Percentiles rank a stretch among this genome's conserved stretches.
Conservation (phyloP, 2,329 filamentous ascomycete species). For the Alternaria brassicae region DNA sequence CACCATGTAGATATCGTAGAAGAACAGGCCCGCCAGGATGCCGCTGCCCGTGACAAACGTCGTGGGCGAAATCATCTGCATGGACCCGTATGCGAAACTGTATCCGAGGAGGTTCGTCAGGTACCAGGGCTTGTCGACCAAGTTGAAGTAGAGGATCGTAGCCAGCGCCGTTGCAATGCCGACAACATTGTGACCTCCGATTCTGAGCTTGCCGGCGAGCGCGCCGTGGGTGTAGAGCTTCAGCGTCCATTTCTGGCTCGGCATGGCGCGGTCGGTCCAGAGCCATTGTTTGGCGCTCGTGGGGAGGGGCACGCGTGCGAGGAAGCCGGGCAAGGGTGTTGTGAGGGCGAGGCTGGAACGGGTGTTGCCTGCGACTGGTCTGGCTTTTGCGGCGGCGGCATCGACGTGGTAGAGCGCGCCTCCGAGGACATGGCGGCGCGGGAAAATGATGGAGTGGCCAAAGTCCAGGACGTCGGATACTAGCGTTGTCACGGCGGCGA, state of each 20-base stretch:
- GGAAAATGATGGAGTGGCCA: conserved; percentile 72
- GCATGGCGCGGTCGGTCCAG: conserved; percentile 59
- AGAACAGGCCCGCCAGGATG: conserved; percentile 80
- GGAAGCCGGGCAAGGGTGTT: conserved; percentile 61
- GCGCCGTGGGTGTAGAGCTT: conserved; percentile 63
- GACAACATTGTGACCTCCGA: conserved; percentile 62
- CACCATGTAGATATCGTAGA: conserved; percentile 94
- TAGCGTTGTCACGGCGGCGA: conserved; percentile 78
- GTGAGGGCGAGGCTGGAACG: conserved; percentile 28
- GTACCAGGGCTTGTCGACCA: conserved; percentile 68
- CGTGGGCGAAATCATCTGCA: conserved; percentile 86
- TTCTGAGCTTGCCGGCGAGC: conserved; percentile 58
- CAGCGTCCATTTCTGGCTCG: conserved; percentile 60
- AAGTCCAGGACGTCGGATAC: conserved; percentile 75
- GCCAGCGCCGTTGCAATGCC: conserved; percentile 63
- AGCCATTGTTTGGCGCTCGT: conserved; percentile 43
- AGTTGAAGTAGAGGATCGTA: conserved; percentile 69
- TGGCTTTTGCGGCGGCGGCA: conserved; percentile 41
- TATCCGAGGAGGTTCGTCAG: conserved; percentile 88
- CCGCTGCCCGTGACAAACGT: conserved; percentile 83
- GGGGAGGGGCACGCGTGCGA: conserved; percentile 58
- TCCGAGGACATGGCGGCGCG: conserved; percentile 67
- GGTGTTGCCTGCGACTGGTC: conserved; percentile 38
- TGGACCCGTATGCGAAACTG: conserved; percentile 81
- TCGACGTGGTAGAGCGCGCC: conserved; percentile 60